Percentiles rank a stretch among this genome's conserved stretches.
These are phyloP conservation scores for Cucurbita moschata DNA, from an alignment of 306 rosid genomes.

Conservation along the genomic window DNA sequence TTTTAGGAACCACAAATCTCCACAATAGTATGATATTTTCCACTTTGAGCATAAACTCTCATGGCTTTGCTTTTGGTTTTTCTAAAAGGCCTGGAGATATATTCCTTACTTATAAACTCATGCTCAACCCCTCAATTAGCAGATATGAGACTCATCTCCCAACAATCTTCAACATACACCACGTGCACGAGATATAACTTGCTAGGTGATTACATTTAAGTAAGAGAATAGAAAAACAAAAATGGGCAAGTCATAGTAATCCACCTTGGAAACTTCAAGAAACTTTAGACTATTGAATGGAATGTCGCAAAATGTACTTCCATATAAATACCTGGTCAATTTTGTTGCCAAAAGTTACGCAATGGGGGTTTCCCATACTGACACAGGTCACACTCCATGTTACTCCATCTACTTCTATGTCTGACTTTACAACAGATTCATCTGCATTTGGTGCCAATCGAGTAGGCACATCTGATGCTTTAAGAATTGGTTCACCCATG, in stretches of 20 bases:
- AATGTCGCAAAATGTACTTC: background rate
- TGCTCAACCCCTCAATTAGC: no score
- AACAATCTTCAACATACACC: background rate
- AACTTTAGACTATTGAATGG: background rate
- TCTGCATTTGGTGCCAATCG: conserved; percentile 44
- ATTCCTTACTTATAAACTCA: no score
- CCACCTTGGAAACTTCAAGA: background rate
- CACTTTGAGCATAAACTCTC: no score
- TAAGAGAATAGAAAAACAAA: background rate
- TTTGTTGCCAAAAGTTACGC: conserved; percentile 52
- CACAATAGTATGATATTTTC: no score
- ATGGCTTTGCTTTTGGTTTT: no score
- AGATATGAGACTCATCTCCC: no score
- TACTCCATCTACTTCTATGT: conserved; percentile 55
- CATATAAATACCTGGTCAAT: conserved; percentile 40
- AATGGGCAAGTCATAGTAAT: background rate
- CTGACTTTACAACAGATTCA: conserved; percentile 48
- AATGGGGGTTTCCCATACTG: conserved; percentile 97
- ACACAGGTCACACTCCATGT: conserved; percentile 91
- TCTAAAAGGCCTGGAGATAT: no score
- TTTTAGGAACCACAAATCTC: no score
- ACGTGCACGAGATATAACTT: background rate
- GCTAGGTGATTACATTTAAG: background rate
- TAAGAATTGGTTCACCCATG: conserved; percentile 90
- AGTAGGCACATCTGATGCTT: conserved; percentile 75